Conservation (phyloP, 768 basidiomycete species). For the Strobilomyces dryophilus region DNA sequence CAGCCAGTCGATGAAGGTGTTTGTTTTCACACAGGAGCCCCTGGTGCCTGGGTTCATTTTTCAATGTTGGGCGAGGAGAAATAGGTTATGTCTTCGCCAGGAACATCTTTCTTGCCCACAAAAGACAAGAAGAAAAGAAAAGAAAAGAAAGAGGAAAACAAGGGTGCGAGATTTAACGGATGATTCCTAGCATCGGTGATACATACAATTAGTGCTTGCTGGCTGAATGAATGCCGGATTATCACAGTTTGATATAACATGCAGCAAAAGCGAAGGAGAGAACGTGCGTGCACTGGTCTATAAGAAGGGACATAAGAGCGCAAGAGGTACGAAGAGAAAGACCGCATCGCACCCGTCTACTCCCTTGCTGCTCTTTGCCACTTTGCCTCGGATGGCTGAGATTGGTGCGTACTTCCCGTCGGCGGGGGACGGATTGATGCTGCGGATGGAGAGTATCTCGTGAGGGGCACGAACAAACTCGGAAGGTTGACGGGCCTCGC, state of each 20-base stretch:
- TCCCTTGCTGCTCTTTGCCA: too few species aligned
- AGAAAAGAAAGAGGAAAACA: neutral
- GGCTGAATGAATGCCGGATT: too few species aligned
- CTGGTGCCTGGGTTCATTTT: neutral
- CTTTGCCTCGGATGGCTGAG: neutral
- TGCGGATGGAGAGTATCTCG: too few species aligned
- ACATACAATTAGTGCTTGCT: too few species aligned
- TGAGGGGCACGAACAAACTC: too few species aligned
- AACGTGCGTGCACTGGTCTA: neutral
- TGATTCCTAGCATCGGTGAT: too few species aligned
- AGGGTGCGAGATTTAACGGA: neutral
- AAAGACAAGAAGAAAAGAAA: too few species aligned
- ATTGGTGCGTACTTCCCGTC: neutral
- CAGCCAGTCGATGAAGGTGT: neutral
- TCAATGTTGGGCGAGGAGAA: neutral
- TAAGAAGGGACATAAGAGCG: neutral
- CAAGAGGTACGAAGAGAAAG: neutral
- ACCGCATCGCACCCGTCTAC: neutral
- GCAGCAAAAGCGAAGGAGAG: too few species aligned
- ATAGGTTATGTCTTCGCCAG: neutral
- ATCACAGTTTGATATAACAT: too few species aligned
- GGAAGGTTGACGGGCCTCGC: too few species aligned
- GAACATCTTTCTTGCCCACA: neutral
- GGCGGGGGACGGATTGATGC: neutral
- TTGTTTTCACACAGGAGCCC: neutral